Evolutionary conservation across 257 asterid species (phyloP).

Genomic region (Plantago ovata): DNA sequence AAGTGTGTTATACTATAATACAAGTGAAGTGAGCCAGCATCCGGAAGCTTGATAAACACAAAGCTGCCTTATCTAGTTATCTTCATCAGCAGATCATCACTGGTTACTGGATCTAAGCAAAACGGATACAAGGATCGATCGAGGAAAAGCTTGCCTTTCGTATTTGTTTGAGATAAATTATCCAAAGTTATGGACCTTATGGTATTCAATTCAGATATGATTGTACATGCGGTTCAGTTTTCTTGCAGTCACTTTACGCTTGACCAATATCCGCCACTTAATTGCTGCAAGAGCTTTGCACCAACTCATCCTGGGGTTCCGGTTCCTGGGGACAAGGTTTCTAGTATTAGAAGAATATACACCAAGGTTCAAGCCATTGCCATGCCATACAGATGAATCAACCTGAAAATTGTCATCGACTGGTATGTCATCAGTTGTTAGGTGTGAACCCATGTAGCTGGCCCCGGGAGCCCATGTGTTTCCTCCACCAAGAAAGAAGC

Average conservation of each 20-base stretch:
- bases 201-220: slow-evolving; percentile 18
- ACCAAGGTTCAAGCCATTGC: slow-evolving; percentile 28
- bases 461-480: slow-evolving; percentile 27
- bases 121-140: too few species aligned
- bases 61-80: slow-evolving; percentile 5
- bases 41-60: slow-evolving; percentile 32
- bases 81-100: slow-evolving; percentile 24
- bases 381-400: slow-evolving; percentile 38
- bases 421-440: slow-evolving; percentile 31
- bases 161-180: too few species aligned
- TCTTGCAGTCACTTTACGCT: slow-evolving; percentile 46
- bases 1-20: too few species aligned
- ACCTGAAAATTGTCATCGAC: slow-evolving; percentile 36
- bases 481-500: slow-evolving; percentile 32
- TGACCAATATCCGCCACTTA: slow-evolving; percentile 62
- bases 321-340: slow-evolving; percentile 30
- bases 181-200: too few species aligned
- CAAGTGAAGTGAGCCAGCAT: slow-evolving; percentile 16
- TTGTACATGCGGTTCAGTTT: slow-evolving; percentile 28
- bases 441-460: slow-evolving; percentile 29
- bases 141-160: too few species aligned
- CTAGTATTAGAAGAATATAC: slow-evolving; percentile 40
- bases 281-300: slow-evolving; percentile 71
- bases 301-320: slow-evolving; percentile 61
- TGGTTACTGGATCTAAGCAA: slow-evolving; percentile 17